A percentile compares a stretch with the other conserved stretches of the same genome.
Evolutionary conservation across 768 basidiomycete genomes (phyloP).

Genomic region (Trametes villosa): DNA sequence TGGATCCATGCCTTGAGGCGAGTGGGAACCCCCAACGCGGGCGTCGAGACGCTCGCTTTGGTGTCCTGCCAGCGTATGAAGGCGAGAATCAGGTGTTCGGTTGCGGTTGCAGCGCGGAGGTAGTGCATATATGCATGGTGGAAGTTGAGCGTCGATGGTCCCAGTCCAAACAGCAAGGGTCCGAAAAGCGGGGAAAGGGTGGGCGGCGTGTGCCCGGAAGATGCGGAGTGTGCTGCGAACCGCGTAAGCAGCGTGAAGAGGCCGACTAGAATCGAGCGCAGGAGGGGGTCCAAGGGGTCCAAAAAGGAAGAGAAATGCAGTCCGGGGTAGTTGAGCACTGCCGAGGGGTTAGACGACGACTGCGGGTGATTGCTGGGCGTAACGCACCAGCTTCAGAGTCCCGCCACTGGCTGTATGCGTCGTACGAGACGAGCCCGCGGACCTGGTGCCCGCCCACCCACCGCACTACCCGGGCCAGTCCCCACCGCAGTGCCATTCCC

Average conservation of each 20-base stretch:
- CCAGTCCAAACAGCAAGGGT: conserved; percentile 86
- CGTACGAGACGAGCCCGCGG: conserved; percentile 87
- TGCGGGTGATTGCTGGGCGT: conserved; percentile 22
- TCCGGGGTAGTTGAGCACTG: conserved; percentile 69
- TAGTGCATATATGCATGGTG: conserved; percentile 68
- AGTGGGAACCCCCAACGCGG: conserved; percentile 70
- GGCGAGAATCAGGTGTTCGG: conserved; percentile 90
- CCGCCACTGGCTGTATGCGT: conserved; percentile 81
- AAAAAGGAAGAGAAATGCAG: conserved; percentile 76
- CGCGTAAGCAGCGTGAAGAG: conserved; percentile 82
- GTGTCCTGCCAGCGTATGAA: conserved; percentile 83
- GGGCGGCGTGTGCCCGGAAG: conserved; percentile 89
- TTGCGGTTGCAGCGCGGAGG: conserved; percentile 81
- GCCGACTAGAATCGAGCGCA: conserved; percentile 65
- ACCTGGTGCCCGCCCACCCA: conserved; percentile 70
- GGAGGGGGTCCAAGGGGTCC: conserved; percentile 50
- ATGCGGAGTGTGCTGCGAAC: conserved; percentile 80
- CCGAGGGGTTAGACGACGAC: not conserved
- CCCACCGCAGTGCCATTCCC: conserved; percentile 94
- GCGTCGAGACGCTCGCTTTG: conserved; percentile 50
- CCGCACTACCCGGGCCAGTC: conserved; percentile 76
- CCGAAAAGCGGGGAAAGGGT: conserved; percentile 89
- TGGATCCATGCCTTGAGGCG: conserved; percentile 92
- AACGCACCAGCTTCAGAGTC: conserved; percentile 78
- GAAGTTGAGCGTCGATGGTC: conserved; percentile 53